Evolutionary conservation across 2,329 filamentous ascomycete species (phyloP).

Genomic region (Fusarium lyarnte): DNA sequence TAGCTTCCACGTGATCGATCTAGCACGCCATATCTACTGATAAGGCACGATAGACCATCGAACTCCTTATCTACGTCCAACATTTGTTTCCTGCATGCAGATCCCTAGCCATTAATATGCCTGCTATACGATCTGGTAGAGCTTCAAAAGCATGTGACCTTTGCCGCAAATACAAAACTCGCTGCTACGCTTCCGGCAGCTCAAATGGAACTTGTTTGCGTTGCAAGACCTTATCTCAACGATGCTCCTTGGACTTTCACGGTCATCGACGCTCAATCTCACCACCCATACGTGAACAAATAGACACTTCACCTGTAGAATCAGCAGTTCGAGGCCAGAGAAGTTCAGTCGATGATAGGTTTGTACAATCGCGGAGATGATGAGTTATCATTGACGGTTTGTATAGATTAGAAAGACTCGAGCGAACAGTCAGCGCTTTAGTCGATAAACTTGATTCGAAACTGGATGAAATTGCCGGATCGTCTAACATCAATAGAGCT

Average conservation of each 20-base stretch:
- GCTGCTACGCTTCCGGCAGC: constrained; percentile 35
- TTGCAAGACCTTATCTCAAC: constrained; percentile 37
- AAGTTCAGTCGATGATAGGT: constrained; percentile 9
- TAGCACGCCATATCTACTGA: constrained; percentile 21
- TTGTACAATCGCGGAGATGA: fast-evolving
- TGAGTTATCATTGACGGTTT: background rate
- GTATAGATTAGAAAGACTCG: constrained; percentile 22
- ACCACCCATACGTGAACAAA: background rate
- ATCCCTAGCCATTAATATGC: constrained; percentile 18
- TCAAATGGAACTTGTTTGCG: constrained; percentile 34
- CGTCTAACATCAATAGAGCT: background rate
- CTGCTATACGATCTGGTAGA: constrained; percentile 33
- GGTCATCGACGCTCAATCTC: background rate
- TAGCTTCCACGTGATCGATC: constrained; percentile 11
- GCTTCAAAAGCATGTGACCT: constrained; percentile 42
- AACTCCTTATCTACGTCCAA: background rate
- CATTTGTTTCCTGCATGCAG: background rate
- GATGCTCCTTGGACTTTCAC: constrained; percentile 29
- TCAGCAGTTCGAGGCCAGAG: background rate
- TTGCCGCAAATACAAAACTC: constrained; percentile 42
- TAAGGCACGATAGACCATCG: background rate
- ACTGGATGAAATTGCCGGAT: background rate
- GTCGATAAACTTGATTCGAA: constrained; percentile 25
- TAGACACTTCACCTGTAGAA: fast-evolving
- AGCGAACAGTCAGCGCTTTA: constrained; percentile 14